phyloP scores from a whole-genome alignment of 2,329 filamentous ascomycete species.

The Decorospora gaudefroyi region DNA sequence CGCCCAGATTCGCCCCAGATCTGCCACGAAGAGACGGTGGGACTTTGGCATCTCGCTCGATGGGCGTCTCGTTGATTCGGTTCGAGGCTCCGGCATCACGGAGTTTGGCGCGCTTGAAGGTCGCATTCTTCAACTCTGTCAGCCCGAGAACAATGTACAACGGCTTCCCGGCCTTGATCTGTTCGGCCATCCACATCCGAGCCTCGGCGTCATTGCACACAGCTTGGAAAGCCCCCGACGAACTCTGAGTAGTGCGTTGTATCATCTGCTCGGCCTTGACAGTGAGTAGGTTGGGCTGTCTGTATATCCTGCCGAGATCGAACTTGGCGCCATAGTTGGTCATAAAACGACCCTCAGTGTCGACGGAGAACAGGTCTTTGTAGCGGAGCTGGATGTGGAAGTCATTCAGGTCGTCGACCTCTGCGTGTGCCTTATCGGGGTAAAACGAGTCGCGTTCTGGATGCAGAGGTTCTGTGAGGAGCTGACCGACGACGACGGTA shows the following conservation, averaged over 20 bases:
- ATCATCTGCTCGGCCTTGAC: conserved; percentile 48
- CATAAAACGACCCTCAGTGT: conserved; percentile 46
- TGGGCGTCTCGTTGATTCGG: conserved; percentile 39
- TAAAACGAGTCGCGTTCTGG: conserved; percentile 47
- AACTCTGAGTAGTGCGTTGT: conserved; percentile 39
- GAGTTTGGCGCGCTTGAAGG: conserved; percentile 45
- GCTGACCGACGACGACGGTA: conserved; percentile 43
- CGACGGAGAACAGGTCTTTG: conserved; percentile 46
- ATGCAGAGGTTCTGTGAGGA: conserved; percentile 45
- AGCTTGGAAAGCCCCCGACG: conserved; percentile 36
- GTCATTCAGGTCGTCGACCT: conserved; percentile 47
- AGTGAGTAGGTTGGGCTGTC: conserved; percentile 45
- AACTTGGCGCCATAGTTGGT: conserved; percentile 48
- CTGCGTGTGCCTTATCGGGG: conserved; percentile 38
- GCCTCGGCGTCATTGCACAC: conserved; percentile 44
- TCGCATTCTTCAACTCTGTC: conserved; percentile 47
- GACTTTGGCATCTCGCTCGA: conserved; percentile 43
- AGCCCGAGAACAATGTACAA: conserved; percentile 44
- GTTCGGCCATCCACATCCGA: conserved; percentile 38
- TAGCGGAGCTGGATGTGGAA: conserved; percentile 49
- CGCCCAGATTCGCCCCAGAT: conserved; percentile 34
- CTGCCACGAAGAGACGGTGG: conserved; percentile 36
- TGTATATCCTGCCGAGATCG: conserved; percentile 45
- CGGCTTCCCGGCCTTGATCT: conserved; percentile 35
- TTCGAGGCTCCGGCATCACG: conserved; percentile 45